Conservation (phyloP, 805 yeast species). For the Yarrowia sp. region DNA sequence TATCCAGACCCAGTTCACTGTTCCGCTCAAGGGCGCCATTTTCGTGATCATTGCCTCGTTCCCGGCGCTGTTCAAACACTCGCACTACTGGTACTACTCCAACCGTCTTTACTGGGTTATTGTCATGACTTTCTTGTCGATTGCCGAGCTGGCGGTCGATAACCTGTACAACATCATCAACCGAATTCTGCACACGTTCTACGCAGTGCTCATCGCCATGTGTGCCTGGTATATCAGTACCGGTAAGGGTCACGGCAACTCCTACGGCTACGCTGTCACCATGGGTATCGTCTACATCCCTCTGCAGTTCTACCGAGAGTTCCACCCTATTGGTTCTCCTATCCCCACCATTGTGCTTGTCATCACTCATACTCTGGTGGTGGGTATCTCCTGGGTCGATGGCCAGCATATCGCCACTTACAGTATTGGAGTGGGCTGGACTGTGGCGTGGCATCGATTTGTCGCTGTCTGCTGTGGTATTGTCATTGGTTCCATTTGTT, state of each 20-base stretch:
- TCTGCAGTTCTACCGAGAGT: slow-evolving; percentile 48
- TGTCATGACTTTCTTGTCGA: slow-evolving; percentile 48
- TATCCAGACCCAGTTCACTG: slow-evolving; percentile 41
- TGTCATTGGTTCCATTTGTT: slow-evolving; percentile 47
- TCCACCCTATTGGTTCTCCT: slow-evolving; percentile 46
- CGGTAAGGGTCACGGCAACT: slow-evolving; percentile 49
- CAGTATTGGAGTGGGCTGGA: slow-evolving; percentile 46
- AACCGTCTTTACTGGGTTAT: slow-evolving; percentile 48
- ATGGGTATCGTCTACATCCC: slow-evolving; percentile 39
- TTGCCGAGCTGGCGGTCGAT: slow-evolving; percentile 49
- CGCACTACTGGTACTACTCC: slow-evolving; percentile 45
- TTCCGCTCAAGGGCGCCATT: slow-evolving; percentile 45
- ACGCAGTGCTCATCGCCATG: slow-evolving; percentile 49
- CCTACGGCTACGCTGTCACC: slow-evolving; percentile 48
- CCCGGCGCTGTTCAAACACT: slow-evolving; percentile 46
- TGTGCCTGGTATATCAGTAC: slow-evolving; percentile 51
- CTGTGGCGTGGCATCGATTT: slow-evolving; percentile 50
- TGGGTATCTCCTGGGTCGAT: slow-evolving; percentile 50
- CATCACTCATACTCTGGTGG: slow-evolving; percentile 46
- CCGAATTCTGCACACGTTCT: slow-evolving; percentile 46
- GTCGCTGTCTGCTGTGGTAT: slow-evolving; percentile 49
- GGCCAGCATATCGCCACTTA: slow-evolving; percentile 43
- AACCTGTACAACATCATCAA: slow-evolving; percentile 46
- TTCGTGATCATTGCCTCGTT: slow-evolving; percentile 43
- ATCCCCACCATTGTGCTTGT: slow-evolving; percentile 47